Conservation (phyloP, 352 stramenopile species). For the Globisporangium cylindrosporum region DNA sequence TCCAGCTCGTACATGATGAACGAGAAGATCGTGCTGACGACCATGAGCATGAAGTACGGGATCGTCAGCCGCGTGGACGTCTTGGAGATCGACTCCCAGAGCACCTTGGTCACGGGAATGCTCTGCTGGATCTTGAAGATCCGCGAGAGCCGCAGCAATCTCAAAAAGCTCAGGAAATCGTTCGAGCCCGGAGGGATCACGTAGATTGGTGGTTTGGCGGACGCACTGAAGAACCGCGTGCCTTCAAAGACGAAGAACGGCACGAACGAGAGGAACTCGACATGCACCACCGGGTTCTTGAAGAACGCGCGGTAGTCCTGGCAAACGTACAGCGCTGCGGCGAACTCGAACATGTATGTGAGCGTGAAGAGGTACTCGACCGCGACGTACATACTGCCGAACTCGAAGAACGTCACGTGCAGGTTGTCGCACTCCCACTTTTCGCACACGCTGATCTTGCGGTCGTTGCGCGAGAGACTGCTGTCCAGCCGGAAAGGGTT, state of each 20-base stretch:
- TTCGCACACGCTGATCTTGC: constrained; percentile 56
- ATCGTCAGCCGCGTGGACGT: constrained; percentile 70
- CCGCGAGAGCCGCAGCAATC: constrained; percentile 55
- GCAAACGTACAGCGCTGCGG: constrained; percentile 32
- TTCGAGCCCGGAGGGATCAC: constrained; percentile 62
- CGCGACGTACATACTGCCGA: constrained; percentile 42
- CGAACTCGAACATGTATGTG: constrained; percentile 63
- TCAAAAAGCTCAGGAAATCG: constrained; percentile 58
- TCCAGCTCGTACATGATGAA: constrained; percentile 83
- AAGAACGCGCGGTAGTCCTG: constrained; percentile 45
- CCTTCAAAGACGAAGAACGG: constrained; percentile 66
- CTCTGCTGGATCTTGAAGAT: constrained; percentile 82
- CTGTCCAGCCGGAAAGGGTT: constrained; percentile 49
- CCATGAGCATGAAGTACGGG: constrained; percentile 77
- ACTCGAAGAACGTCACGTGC: constrained; percentile 73
- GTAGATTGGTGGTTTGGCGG: constrained; percentile 42
- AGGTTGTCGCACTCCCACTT: constrained; percentile 75
- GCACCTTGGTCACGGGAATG: constrained; percentile 74
- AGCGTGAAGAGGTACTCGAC: constrained; percentile 72
- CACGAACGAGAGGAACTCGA: constrained; percentile 67
- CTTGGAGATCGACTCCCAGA: constrained; percentile 82
- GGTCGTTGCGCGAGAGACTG: constrained; percentile 33
- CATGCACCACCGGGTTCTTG: constrained; percentile 62
- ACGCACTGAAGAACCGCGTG: constrained; percentile 26
- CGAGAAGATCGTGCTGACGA: constrained; percentile 69